These are phyloP conservation scores for Candida schatavii DNA, from an alignment of 805 yeast species.

Conservation along the genomic window DNA sequence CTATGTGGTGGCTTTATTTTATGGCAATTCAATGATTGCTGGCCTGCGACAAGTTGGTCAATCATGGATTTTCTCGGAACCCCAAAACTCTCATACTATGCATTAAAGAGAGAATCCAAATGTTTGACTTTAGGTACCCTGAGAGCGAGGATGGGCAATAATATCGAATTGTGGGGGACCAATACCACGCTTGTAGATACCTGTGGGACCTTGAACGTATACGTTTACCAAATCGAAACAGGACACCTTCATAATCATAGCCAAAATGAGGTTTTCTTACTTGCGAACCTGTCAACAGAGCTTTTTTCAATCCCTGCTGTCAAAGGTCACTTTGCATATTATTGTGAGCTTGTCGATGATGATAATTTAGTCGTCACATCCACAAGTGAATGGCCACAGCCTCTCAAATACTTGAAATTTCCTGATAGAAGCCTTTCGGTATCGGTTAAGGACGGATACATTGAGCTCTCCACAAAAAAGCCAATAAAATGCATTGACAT, in stretches of 20 bases:
- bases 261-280: not conserved
- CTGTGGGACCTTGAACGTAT: slow-evolving; percentile 22
- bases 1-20: slow-evolving; percentile 46
- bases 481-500: slow-evolving; percentile 48
- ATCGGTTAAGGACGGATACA: slow-evolving; percentile 20
- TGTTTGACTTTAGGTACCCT: slow-evolving; percentile 33
- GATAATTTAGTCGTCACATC: slow-evolving; percentile 23
- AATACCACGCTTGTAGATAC: slow-evolving; percentile 23
- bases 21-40: slow-evolving; percentile 55
- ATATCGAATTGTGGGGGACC: slow-evolving; percentile 42
- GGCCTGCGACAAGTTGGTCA: slow-evolving; percentile 55
- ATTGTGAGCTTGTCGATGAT: not conserved
- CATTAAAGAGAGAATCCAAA: slow-evolving; percentile 43
- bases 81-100: slow-evolving; percentile 48
- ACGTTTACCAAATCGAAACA: slow-evolving; percentile 25
- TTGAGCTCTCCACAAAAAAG: slow-evolving; percentile 22
- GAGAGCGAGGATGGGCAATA: slow-evolving; percentile 14
- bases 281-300: not conserved
- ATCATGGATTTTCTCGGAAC: slow-evolving; percentile 39
- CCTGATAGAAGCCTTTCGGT: slow-evolving; percentile 21
- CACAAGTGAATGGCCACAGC: slow-evolving; percentile 51
- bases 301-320: too few species aligned
- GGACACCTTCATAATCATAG: slow-evolving; percentile 17
- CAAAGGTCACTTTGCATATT: not conserved
- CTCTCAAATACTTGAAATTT: slow-evolving; percentile 37